Evolutionary conservation across 371 early-diverging fungal species (phyloP).

Genomic region (Blastocladiella emersonii): DNA sequence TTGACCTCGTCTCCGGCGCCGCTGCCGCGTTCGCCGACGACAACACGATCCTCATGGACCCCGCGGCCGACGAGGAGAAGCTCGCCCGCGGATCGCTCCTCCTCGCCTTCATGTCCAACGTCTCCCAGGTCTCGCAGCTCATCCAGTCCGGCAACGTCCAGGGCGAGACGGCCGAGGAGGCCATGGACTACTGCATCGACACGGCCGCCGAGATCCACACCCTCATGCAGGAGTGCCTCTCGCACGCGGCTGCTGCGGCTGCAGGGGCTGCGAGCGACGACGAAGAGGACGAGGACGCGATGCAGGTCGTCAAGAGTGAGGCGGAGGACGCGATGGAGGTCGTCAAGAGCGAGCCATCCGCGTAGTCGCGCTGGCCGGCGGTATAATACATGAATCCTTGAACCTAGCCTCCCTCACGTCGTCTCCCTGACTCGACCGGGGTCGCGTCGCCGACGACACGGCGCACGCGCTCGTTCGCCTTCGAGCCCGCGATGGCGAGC

Average conservation of each 20-base stretch:
- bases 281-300: too few species aligned
- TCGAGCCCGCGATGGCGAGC: too few species aligned
- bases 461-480: too few species aligned
- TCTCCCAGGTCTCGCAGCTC: constrained; percentile 72
- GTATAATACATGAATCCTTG: too few species aligned
- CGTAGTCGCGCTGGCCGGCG: too few species aligned
- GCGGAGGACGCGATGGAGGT: too few species aligned
- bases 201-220: constrained; percentile 66
- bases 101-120: constrained; percentile 75
- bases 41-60: constrained; percentile 47
- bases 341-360: too few species aligned
- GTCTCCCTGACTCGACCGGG: too few species aligned
- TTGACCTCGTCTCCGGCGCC: constrained; percentile 72
- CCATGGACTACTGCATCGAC: constrained; percentile 66
- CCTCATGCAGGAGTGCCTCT: constrained; percentile 43
- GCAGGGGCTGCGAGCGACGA: too few species aligned
- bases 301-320: too few species aligned
- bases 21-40: constrained; percentile 37
- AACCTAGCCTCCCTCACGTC: too few species aligned
- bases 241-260: background rate
- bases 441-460: too few species aligned
- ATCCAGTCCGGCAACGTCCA: constrained; percentile 65
- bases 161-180: constrained; percentile 33
- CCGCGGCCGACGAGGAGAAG: constrained; percentile 54
- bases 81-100: constrained; percentile 48